A percentile compares a stretch with the other conserved stretches of the same genome.
These are phyloP conservation scores for Botrytis fragariae DNA, from an alignment of 2,329 filamentous ascomycete species.

Conservation along the genomic window DNA sequence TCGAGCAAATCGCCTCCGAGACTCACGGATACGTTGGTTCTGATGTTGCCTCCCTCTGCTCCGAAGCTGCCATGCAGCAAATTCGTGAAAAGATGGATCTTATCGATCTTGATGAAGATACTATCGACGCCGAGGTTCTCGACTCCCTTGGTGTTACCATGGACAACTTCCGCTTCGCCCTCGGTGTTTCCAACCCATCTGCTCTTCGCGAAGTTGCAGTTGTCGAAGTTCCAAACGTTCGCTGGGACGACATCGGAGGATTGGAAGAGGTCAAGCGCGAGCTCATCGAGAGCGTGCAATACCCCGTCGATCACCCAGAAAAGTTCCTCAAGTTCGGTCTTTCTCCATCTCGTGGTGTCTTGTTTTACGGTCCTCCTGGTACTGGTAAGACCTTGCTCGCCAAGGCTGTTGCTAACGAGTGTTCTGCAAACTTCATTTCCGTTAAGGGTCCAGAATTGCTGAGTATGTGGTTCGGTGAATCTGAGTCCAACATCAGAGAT, in stretches of 20 bases:
- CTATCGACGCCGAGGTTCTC: slow-evolving; percentile 96
- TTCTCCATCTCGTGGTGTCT: slow-evolving; percentile 93
- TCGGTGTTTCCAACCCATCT: slow-evolving; percentile 97
- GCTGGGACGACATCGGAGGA: slow-evolving; percentile 99
- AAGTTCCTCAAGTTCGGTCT: slow-evolving; percentile 99
- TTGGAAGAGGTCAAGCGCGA: slow-evolving; percentile 98
- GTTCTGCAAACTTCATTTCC: slow-evolving; percentile 98
- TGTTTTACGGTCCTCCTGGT: slow-evolving; percentile 98
- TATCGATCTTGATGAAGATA: slow-evolving; percentile 98
- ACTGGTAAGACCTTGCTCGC: slow-evolving; percentile 99
- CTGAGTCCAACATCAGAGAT: slow-evolving; percentile 98
- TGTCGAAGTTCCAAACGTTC: slow-evolving; percentile 97
- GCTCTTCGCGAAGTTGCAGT: slow-evolving; percentile 98
- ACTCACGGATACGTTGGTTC: slow-evolving; percentile 99
- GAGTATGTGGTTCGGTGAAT: slow-evolving; percentile 99
- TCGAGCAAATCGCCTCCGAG: slow-evolving; percentile 94
- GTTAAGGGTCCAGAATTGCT: slow-evolving; percentile 97
- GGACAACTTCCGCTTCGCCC: slow-evolving; percentile 99
- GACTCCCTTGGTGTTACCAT: slow-evolving; percentile 98
- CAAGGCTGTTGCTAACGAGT: slow-evolving; percentile 99
- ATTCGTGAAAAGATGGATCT: slow-evolving; percentile 99
- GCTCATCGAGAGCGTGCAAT: slow-evolving; percentile 97
- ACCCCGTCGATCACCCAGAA: slow-evolving; percentile 98
- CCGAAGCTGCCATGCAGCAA: slow-evolving; percentile 99
- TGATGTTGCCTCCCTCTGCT: slow-evolving; percentile 96